Percentiles rank a stretch among this genome's conserved stretches.
Conservation (phyloP, 805 yeast genomes). For the Pichia deserticola region DNA sequence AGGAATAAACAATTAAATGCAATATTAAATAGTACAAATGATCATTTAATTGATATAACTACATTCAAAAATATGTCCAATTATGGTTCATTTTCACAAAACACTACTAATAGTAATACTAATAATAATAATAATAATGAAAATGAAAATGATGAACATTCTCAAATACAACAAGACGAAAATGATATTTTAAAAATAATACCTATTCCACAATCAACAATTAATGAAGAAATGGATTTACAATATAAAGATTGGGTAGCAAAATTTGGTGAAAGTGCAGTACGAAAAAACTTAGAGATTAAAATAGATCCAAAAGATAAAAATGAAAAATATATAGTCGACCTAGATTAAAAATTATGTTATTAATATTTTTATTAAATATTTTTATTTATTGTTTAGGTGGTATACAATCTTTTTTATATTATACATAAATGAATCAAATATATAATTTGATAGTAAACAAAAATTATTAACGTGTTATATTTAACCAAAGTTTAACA, state of each 20-base stretch:
- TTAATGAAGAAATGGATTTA: not conserved
- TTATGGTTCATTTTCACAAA: not conserved
- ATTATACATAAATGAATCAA: not conserved
- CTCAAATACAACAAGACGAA: constrained; percentile 5
- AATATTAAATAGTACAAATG: constrained; percentile 29
- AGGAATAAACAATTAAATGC: constrained; percentile 27
- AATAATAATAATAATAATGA: not conserved
- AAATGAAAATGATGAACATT: not conserved
- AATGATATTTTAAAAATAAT: constrained; percentile 5
- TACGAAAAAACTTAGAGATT: not conserved
- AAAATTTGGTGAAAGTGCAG: not conserved
- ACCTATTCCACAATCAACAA: constrained; percentile 3
- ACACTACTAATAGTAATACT: too few species aligned
- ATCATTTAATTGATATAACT: constrained; percentile 25
- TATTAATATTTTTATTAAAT: not conserved
- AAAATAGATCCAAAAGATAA: not conserved
- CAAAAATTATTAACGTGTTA: constrained; percentile 19
- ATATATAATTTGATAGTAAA: not conserved
- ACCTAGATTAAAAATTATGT: not conserved
- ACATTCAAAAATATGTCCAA: constrained; percentile 11
- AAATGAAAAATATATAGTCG: not conserved
- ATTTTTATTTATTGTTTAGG: not conserved
- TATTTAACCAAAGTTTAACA: constrained; percentile 35
- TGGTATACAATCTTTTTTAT: too few species aligned
- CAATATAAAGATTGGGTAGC: constrained; percentile 2